Conservation (phyloP, 139 green algal genomes). For the Pleodorina starrii region DNA sequence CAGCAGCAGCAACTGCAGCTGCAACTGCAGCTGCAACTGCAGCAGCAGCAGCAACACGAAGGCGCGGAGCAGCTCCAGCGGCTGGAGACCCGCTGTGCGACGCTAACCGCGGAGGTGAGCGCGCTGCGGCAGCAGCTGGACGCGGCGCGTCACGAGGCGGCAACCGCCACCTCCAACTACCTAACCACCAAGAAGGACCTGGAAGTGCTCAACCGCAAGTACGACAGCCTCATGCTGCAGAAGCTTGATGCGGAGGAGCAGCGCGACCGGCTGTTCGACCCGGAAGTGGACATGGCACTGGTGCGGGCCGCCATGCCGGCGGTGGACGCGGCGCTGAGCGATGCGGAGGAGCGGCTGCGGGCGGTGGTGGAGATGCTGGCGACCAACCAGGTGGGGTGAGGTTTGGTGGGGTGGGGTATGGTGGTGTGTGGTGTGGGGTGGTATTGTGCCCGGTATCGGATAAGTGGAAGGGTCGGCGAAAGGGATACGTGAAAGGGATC, state of each 20-base stretch:
- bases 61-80: not conserved
- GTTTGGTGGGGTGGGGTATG: no score
- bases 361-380: not conserved
- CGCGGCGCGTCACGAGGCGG: not conserved
- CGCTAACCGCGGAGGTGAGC: not conserved
- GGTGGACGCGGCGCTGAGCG: constrained; percentile 1
- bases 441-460: no score
- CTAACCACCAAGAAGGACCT: constrained; percentile 8
- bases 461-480: no score
- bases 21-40: not conserved
- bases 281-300: not conserved
- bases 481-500: no score
- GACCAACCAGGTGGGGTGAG: not conserved
- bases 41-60: not conserved
- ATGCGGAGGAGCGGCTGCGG: constrained; percentile 9
- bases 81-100: not conserved
- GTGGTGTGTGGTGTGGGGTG: no score
- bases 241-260: constrained; percentile 37
- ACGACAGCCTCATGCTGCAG: constrained; percentile 38
- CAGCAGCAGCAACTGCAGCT: not conserved
- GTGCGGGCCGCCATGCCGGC: constrained; percentile 9
- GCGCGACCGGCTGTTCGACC: constrained; percentile 9
- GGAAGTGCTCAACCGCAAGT: constrained; percentile 8
- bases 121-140: not conserved
- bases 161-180: not conserved